Evolutionary conservation across 2,329 filamentous ascomycete genomes (phyloP).

Genomic region (Colletotrichum chrysophilum): DNA sequence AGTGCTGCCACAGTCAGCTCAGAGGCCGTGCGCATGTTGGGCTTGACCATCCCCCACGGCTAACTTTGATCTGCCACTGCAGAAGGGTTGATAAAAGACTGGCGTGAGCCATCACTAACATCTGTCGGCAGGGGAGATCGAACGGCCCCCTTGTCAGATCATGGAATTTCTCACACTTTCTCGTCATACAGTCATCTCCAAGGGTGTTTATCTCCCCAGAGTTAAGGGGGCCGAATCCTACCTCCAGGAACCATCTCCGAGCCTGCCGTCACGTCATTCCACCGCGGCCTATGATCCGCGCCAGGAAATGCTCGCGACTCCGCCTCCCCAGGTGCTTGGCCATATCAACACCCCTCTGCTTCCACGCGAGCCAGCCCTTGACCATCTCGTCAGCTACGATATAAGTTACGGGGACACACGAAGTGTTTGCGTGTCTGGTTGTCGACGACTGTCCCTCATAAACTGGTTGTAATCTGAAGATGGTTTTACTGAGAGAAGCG

Average conservation of each 20-base stretch:
- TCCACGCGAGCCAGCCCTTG: neutral
- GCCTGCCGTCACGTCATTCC: constrained; percentile 10
- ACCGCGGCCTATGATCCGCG: neutral
- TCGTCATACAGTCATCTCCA: neutral
- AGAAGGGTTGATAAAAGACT: neutral
- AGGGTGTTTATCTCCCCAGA: constrained; percentile 2
- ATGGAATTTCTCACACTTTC: neutral
- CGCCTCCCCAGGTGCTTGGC: neutral
- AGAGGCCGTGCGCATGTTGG: neutral
- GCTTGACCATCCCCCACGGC: neutral
- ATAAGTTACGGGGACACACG: neutral
- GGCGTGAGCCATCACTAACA: neutral
- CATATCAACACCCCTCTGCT: neutral
- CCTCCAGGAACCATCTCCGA: neutral
- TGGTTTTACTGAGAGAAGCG: neutral
- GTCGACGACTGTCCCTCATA: neutral
- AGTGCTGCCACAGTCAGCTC: neutral
- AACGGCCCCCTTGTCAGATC: neutral
- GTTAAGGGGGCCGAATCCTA: constrained; percentile 6
- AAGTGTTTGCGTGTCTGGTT: neutral
- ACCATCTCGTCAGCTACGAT: neutral
- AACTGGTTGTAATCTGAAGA: neutral
- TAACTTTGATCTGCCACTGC: neutral
- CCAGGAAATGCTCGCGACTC: neutral
- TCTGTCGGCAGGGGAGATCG: neutral